Base-by-base conservation (phyloP, 202 grass and related monocot genomes). In the Thinopyrum obtusiflorum region DNA sequence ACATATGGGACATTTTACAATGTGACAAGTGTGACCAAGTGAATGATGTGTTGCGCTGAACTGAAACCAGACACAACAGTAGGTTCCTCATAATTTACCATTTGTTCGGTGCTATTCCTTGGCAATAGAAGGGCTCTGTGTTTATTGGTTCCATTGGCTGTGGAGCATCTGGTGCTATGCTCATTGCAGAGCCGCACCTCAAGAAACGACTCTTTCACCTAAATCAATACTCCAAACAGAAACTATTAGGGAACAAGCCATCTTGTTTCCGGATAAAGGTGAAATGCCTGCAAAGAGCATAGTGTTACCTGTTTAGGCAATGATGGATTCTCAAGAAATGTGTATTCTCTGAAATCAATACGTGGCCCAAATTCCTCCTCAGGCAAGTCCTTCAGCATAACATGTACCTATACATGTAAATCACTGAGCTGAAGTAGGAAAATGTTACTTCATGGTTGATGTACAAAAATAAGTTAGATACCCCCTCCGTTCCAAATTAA, bases 341-440 rank as follows among this genome's bases (percentile, higher is more conserved):
- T 97, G 74, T 97, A 97, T 84, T 97, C 97, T 90, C 93, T 94
- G 40, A 99, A 99, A 82, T 90, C 88, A 88, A 99, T 94, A 36
- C 40, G 35, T 62, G 92, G 89, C n/a, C 97, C 97, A 81, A 94
- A 97, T 62, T 99, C 93, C 76, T 76, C 87, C 90, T 97, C 55
- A 32, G 97, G 25, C 75, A 99, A 83, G 60, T 90, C 85, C 72
- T 90, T 92, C 27, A 94, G 87, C 97, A 99, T 99, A 65, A 92
- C 74, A 88, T 99, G 73, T 60, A 99, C 85, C 97, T 99, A 80
- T 59, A 88, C n/a, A 46, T 85, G 77, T 51, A 55, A 88, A 91
- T 71, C 31, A 36, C 57, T 74, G 55, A 60, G 80, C 62, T 70
- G 44, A 68, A 84, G 64, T 70, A 81, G 61, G 14, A 68, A 83